Evolutionary conservation across 2,329 filamentous ascomycete genomes (phyloP), one percentile per base, ranked within the genome.

Genomic region (Trichoderma sp.): DNA sequence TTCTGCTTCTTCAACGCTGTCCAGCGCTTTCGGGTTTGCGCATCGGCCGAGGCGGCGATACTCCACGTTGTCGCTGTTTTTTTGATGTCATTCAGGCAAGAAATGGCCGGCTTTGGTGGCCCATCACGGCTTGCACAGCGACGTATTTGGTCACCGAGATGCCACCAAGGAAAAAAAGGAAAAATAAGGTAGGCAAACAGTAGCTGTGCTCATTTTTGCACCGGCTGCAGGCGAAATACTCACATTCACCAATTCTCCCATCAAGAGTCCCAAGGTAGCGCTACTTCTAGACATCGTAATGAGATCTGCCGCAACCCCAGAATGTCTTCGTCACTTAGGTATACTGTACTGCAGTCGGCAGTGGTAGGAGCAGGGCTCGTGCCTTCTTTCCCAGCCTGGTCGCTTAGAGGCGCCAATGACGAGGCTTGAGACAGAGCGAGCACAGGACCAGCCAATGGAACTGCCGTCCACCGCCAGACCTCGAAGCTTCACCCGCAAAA

Each of bases 371-470:
- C 34, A 39, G 3, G 34, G 9, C 12, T 14, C 34, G 34, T 14
- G 5, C 34, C 34, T 39, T 39, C n/a, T 34, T 44, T 30, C 21
- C 30, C 47, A 52, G 47, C 24, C 44, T 52, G 17, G 7, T 61
- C 48, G 58, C 58, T 52, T 52, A 61, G 7, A 9, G 26, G 6
- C 24, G 48, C 58, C 58, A 52, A 61, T 61, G 47, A 52, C n/a
- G 7, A 26, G 9, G 39, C 15, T 17, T 41, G 17, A 26, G 47
- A 52, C 58, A 21, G 47, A 52, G 47, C 26, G 30, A n/a, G 24
- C 58, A 61, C 58, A 61, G 52, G 58, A 61, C 34, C 9, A 43
- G 48, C n/a, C 24, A 44, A 44, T 52, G 48, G 30, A 52, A 44
- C 4, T 34, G 50, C 17, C 15, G 17, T 58, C 7, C 34, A 24